Evolutionary conservation across 2,329 filamentous ascomycete genomes (phyloP), one percentile per base, ranked within the genome.

Genomic region (Phyllosticta citrichinensis): DNA sequence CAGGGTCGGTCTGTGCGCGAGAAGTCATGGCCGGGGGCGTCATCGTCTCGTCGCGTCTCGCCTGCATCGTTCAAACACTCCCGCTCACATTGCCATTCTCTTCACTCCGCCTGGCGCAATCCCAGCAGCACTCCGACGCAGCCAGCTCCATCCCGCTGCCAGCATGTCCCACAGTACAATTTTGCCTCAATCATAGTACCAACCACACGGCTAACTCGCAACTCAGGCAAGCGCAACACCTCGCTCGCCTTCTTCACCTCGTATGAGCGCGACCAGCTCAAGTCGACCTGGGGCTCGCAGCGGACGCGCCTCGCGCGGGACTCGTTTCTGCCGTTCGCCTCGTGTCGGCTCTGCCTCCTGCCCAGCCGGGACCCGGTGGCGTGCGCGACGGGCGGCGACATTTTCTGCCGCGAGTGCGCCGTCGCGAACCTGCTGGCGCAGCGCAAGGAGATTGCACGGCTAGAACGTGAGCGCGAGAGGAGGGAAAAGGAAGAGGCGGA

Each of bases 371-470:
- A 91, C 55, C 92, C 94, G 0, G 91, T 97, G 40, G 86, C 90
- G 22, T 97, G 93, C 74, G 79, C 75, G 2, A n/a, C 40, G 14
- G 83, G 86, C 65, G 93, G 93, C 63, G 92, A 97, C 73, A 80
- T 99, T 14, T 97, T 97, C 77, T 99, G 93, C 74, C 86, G 91
- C 67, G 94, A 97, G 77, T 99, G 93, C 76, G 92, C 91, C 9
- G 83, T 97, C 58, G 86, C 80, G 66, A 96, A 97, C 68, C 85
- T 99, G n/a, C 80, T 97, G 1, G 83, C 91, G 0, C 93, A 99
- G 74, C 87, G 90, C 67, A 89, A 92, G 76, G 94, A 97, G 71
- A 92, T 96, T 65, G 94, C 91, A 72, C 84, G 94, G 0, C 71
- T 89, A 2, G 89, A 90, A 63, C 87, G 84, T 66, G 80, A 83